Evolutionary conservation across 768 basidiomycete species (phyloP).

Genomic region (Podaxis sp.): DNA sequence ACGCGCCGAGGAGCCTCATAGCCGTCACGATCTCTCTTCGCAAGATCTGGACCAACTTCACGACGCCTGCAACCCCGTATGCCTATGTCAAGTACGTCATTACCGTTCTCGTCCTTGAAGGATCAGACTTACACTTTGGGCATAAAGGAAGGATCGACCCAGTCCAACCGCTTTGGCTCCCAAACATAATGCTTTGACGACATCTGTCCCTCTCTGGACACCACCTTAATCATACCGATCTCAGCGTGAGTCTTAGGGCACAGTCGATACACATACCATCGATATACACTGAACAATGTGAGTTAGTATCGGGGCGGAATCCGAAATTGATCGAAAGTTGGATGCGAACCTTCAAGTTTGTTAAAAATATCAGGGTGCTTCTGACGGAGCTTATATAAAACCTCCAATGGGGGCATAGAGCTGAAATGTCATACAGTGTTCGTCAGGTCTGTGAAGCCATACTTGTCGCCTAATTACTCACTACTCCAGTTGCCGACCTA

Average conservation of each 20-base stretch:
- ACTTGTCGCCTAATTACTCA: constrained; percentile 29
- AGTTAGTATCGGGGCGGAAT: constrained; percentile 12
- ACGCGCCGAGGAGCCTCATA: constrained; percentile 76
- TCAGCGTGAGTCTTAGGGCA: neutral
- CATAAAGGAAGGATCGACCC: constrained; percentile 84
- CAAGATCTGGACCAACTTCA: constrained; percentile 64
- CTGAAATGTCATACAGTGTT: constrained; percentile 35
- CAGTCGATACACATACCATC: constrained; percentile 51
- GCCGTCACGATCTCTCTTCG: constrained; percentile 74
- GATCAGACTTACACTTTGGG: constrained; percentile 62
- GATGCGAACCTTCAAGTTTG: constrained; percentile 58
- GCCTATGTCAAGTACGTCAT: constrained; percentile 43
- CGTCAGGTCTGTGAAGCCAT: constrained; percentile 8
- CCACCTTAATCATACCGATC: constrained; percentile 12
- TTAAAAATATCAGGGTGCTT: constrained; percentile 74
- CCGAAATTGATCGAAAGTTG: neutral
- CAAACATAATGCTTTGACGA: constrained; percentile 86
- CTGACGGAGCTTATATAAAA: constrained; percentile 69
- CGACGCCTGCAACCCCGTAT: constrained; percentile 71
- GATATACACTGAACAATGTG: constrained; percentile 61
- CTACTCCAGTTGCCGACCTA: constrained; percentile 83
- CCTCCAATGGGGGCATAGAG: constrained; percentile 74
- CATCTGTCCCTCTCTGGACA: constrained; percentile 41
- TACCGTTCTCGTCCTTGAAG: neutral
- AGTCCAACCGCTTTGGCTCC: constrained; percentile 87